Evolutionary conservation across 176 grass and related monocot species (phyloP).

Genomic region (Sorghum bicolor): Sorghum_bicolor_NCBIv3 NC_012877.2:35637501-35638000

Average conservation of each 20-base stretch:
- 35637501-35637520: conserved; percentile 83
- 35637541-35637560: conserved; percentile 47
- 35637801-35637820: background rate
- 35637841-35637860: background rate
- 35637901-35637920: background rate
- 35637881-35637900: background rate
- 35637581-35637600: conserved; percentile 71
- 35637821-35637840: background rate
- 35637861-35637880: background rate
- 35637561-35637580: conserved; percentile 64
- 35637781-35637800: background rate
- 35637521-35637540: conserved; percentile 96
- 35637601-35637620: conserved; percentile 71
- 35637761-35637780: background rate
- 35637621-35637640: conserved; percentile 81
- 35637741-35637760: background rate
- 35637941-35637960: background rate
- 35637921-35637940: background rate
- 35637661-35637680: conserved; percentile 55
- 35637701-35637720: conserved; percentile 2
- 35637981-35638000: background rate
- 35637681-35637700: conserved; percentile 12
- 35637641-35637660: conserved; percentile 83
- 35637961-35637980: conserved; percentile 6
- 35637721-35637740: background rate